Conservation (phyloP, 768 basidiomycete genomes). For the Mycena albidolilacea region DNA sequence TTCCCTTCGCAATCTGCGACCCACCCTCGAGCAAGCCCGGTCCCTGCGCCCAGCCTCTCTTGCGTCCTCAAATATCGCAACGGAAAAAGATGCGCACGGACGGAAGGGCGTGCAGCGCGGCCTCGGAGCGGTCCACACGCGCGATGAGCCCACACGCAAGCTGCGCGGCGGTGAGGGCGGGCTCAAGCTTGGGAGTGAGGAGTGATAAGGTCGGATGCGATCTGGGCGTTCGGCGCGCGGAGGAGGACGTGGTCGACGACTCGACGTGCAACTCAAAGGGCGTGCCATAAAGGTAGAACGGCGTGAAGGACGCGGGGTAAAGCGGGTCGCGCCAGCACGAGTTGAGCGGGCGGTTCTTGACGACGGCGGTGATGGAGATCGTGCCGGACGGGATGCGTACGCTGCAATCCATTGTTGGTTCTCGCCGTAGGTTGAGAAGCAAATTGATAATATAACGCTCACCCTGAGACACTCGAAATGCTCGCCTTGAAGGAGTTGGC, state of each 20-base stretch:
- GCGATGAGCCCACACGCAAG: neutral
- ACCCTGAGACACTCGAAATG: neutral
- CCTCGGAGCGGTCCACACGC: neutral
- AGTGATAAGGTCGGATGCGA: slow-evolving; percentile 42
- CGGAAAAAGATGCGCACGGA: too few relatives aligned
- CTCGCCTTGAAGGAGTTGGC: neutral
- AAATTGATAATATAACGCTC: too few relatives aligned
- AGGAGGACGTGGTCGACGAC: slow-evolving; percentile 53
- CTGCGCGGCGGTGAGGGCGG: neutral
- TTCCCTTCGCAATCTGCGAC: too few relatives aligned
- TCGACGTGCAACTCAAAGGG: slow-evolving; percentile 47
- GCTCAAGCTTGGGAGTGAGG: slow-evolving; percentile 37
- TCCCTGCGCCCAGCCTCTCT: too few relatives aligned
- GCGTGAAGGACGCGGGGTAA: slow-evolving; percentile 48
- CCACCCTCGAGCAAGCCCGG: too few relatives aligned
- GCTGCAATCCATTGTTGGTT: too few relatives aligned
- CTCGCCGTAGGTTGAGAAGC: too few relatives aligned
- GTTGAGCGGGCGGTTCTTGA: slow-evolving; percentile 49
- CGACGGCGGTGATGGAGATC: slow-evolving; percentile 19
- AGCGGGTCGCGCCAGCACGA: slow-evolving; percentile 45
- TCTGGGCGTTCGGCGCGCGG: slow-evolving; percentile 46
- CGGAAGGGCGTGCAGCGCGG: neutral
- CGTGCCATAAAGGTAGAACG: slow-evolving; percentile 55
- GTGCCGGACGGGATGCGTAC: neutral
- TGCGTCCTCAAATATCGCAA: too few relatives aligned